Conservation (phyloP, 352 stramenopile species). For the Pythium myriotylum region DNA sequence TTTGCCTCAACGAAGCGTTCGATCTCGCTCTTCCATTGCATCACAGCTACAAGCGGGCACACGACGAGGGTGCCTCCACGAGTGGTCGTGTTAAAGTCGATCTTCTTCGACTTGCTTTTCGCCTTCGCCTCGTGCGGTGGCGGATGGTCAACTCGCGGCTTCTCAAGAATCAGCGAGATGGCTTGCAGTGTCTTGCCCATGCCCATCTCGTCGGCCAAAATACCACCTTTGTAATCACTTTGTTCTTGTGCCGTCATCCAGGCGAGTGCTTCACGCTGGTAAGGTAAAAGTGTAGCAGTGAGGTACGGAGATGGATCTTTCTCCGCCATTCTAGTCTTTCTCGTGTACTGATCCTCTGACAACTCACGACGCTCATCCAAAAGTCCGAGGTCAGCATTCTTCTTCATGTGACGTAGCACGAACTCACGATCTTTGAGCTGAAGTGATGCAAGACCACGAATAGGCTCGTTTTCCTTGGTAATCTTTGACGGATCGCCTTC, state of each 20-base stretch:
- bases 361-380: constrained; percentile 76
- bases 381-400: constrained; percentile 50
- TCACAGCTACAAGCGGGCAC: constrained; percentile 96
- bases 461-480: constrained; percentile 35
- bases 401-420: constrained; percentile 58
- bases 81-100: constrained; percentile 16
- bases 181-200: constrained; percentile 98
- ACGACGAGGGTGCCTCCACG: constrained; percentile 95
- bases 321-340: constrained; percentile 66
- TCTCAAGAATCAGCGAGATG: constrained; percentile 96
- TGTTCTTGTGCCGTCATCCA: constrained; percentile 96
- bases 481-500: constrained; percentile 11
- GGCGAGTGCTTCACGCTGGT: constrained; percentile 96
- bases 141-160: constrained; percentile 33
- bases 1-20: constrained; percentile 92
- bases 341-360: constrained; percentile 69
- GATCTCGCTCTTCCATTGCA: constrained; percentile 93
- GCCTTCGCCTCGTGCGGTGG: constrained; percentile 9
- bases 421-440: constrained; percentile 43
- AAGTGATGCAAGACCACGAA: constrained; percentile 51
- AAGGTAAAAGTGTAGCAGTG: constrained; percentile 94
- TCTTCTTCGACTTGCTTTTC: constrained; percentile 22
- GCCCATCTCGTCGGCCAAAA: constrained; percentile 99
- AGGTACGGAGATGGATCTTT: constrained; percentile 77
- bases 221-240: constrained; percentile 90